Base-by-base conservation (phyloP, 192 early-diverging fungal species). In the Coemansia sp. region DNA sequence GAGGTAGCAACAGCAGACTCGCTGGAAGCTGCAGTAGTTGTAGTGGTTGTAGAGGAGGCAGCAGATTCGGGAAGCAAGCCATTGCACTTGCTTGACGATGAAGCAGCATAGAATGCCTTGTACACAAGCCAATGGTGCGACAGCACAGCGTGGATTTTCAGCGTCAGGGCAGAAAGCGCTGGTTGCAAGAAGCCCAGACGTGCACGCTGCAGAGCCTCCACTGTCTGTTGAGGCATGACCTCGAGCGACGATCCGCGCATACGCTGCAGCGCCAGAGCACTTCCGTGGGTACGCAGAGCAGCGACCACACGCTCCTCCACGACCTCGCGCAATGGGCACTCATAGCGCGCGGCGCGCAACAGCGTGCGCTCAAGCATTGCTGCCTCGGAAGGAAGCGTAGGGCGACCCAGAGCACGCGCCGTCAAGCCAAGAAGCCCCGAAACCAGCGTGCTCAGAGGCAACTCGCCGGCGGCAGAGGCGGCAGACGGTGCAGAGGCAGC, bases 51-150 rank as follows among this genome's bases (percentile, higher is more conserved):
- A 26, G 25, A 5, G 24, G 42, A 44, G 37, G 18, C n/a, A 17
- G 36, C 24, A n/a, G 27, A 34, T 35, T 17, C 30, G 18, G 3
- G 50, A 28, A 54, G 44, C n/a, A n/a, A n/a, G n/a, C n/a, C n/a
- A n/a, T n/a, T n/a, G n/a, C n/a, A n/a, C n/a, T n/a, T n/a, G n/a
- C n/a, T n/a, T n/a, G n/a, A n/a, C n/a, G n/a, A n/a, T n/a, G n/a
- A n/a, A n/a, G 60, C 23, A 18, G 59, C 42, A 42, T 76, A 76
- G 30, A 64, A 76, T 0, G 53, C 9, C 58, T 64, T 76, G 50
- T 68, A 76, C 13, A 76, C 72, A 6, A 50, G 56, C 72, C 72
- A 76, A 55, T 76, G 72, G 44, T 76, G 72, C 18, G 53, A 19
- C 11, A 60, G 36, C 14, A 76, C 62, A 17, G 54, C 37, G 23